Evolutionary conservation across 2,329 filamentous ascomycete species (phyloP).

Genomic region (Chaetoscypha palmicola): DNA sequence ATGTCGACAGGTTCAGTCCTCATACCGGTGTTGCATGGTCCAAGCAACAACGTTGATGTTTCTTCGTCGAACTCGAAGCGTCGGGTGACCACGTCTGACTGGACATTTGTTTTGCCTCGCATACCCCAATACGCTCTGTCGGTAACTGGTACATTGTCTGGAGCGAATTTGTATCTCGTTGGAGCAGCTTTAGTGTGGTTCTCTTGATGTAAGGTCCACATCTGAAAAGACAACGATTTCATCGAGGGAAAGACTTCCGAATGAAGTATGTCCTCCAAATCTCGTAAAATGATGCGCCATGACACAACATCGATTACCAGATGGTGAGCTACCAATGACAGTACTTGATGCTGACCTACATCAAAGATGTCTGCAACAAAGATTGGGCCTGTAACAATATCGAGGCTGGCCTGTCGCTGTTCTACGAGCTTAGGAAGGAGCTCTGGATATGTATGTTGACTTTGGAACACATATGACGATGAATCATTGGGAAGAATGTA

Average conservation of each 20-base stretch:
- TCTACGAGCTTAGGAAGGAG: constrained; percentile 9
- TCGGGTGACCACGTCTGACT: constrained; percentile 30
- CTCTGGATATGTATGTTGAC: neutral
- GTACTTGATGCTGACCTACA: constrained; percentile 31
- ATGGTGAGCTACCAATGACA: constrained; percentile 18
- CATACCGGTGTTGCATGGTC: constrained; percentile 27
- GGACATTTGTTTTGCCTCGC: constrained; percentile 28
- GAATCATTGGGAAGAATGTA: constrained; percentile 24
- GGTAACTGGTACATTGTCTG: constrained; percentile 24
- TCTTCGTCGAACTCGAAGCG: constrained; percentile 36
- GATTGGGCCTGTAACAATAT: constrained; percentile 14
- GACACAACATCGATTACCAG: constrained; percentile 32
- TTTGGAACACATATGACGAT: constrained; percentile 16
- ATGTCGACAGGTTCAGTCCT: constrained; percentile 35
- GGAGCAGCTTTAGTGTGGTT: constrained; percentile 25
- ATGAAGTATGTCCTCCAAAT: constrained; percentile 29
- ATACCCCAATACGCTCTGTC: constrained; percentile 35
- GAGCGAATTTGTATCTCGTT: constrained; percentile 26
- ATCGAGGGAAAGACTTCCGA: neutral
- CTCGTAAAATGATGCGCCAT: constrained; percentile 33
- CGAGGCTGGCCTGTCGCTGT: constrained; percentile 30
- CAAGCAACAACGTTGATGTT: constrained; percentile 22
- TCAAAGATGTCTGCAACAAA: constrained; percentile 11
- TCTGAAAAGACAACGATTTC: constrained; percentile 32
- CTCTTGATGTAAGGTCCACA: constrained; percentile 31